These are phyloP conservation scores for Emmonsiellopsis sp. DNA, from an alignment of 2,329 filamentous ascomycete genomes.

Conservation along the genomic window DNA sequence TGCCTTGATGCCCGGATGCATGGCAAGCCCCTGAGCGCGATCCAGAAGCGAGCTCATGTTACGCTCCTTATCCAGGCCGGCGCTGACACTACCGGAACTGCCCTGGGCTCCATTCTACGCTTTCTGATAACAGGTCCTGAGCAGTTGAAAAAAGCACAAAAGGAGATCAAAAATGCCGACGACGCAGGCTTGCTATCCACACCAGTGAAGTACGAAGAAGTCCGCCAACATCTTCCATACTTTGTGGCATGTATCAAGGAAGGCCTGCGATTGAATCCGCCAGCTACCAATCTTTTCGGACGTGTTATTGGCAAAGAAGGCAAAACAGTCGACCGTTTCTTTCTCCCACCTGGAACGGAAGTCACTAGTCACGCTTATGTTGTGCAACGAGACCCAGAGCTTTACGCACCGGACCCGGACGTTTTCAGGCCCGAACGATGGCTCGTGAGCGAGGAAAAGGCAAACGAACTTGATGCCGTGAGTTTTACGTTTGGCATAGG, in stretches of 20 bases:
- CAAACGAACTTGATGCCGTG: constrained; percentile 7
- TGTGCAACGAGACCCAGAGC: constrained; percentile 32
- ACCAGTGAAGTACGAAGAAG: constrained; percentile 15
- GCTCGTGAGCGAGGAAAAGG: constrained; percentile 24
- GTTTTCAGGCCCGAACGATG: constrained; percentile 40
- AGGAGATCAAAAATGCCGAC: constrained; percentile 16
- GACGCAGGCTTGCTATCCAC: constrained; percentile 2
- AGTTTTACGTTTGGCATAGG: constrained; percentile 16
- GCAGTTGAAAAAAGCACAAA: constrained; percentile 5
- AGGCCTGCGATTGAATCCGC: constrained; percentile 19
- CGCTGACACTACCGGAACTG: constrained; percentile 28
- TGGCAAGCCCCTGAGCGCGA: constrained; percentile 19
- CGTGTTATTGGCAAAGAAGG: constrained; percentile 20
- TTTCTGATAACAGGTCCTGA: constrained; percentile 16
- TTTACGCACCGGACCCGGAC: constrained; percentile 37
- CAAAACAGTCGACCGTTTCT: constrained; percentile 22
- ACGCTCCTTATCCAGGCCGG: constrained; percentile 29
- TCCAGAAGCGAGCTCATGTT: constrained; percentile 27
- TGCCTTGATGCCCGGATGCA: constrained; percentile 24
- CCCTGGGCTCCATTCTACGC: constrained; percentile 22
- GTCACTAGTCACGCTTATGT: constrained; percentile 10
- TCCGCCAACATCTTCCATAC: constrained; percentile 21
- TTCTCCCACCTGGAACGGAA: constrained; percentile 16
- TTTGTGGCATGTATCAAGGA: constrained; percentile 28
- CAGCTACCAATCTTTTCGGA: constrained; percentile 19